Evolutionary conservation across 163 green algal genomes (phyloP).

Genomic region (Chlorella variabilis): DNA sequence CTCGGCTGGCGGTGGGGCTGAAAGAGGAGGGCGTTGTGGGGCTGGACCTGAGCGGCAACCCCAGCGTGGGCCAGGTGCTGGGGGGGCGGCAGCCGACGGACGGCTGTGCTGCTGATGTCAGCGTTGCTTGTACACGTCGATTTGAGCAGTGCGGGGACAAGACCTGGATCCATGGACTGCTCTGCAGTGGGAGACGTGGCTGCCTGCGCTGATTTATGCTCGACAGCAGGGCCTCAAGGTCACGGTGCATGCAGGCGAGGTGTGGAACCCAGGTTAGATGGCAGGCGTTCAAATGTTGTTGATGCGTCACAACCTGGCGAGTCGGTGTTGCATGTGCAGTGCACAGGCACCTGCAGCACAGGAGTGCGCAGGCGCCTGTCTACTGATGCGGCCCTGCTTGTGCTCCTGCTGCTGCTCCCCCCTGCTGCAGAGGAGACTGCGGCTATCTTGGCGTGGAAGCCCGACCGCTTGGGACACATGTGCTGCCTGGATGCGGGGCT

Average conservation of each 20-base stretch:
- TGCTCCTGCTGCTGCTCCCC: background rate
- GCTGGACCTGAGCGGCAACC: conserved; percentile 87
- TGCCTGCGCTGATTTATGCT: conserved; percentile 64
- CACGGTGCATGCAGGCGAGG: conserved; percentile 81
- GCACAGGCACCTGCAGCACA: too few relatives aligned
- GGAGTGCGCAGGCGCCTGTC: too few relatives aligned
- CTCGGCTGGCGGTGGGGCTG: conserved; percentile 53
- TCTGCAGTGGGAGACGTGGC: conserved; percentile 61
- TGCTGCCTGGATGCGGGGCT: conserved; percentile 72
- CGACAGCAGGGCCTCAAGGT: conserved; percentile 63
- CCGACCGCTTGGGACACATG: conserved; percentile 84
- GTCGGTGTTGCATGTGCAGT: too few relatives aligned
- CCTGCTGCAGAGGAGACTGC: conserved; percentile 54
- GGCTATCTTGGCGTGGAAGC: conserved; percentile 74
- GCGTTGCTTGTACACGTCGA: too few relatives aligned
- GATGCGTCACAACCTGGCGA: too few relatives aligned
- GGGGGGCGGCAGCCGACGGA: too few relatives aligned
- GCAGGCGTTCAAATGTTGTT: too few relatives aligned
- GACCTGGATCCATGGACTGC: too few relatives aligned
- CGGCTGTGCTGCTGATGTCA: too few relatives aligned
- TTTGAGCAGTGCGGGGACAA: too few relatives aligned
- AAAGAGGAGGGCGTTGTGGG: conserved; percentile 58
- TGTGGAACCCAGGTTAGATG: conserved; percentile 44
- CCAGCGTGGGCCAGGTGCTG: conserved; percentile 57
- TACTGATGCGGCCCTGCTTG: too few relatives aligned